A percentile compares a stretch with the other conserved stretches of the same genome.
phyloP scores from a whole-genome alignment of 108 stramenopile genomes.

The Cyclotella sp. region DNA sequence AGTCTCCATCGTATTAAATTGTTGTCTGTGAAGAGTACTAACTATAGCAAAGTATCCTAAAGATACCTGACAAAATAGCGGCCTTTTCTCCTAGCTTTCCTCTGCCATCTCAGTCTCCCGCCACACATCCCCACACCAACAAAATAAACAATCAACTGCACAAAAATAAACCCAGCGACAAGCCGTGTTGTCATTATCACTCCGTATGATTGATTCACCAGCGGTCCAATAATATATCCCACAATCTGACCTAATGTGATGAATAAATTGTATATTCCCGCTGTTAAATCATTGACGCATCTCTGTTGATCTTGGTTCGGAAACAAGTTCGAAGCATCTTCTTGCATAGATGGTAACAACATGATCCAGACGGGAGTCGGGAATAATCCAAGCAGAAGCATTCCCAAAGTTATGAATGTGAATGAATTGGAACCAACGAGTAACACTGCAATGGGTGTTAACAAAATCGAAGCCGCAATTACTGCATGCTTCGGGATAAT shows the following conservation, averaged over 20 bases:
- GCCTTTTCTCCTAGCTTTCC: conserved; percentile 8
- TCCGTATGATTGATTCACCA: conserved; percentile 28
- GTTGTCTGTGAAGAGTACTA: no score
- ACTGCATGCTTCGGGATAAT: conserved; percentile 15
- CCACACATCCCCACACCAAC: conserved; percentile 14
- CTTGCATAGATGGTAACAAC: conserved; percentile 50
- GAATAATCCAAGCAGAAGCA: conserved; percentile 28
- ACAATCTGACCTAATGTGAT: conserved; percentile 45
- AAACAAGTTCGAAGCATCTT: conserved; percentile 33
- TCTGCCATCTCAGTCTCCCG: not conserved
- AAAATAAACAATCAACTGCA: conserved; percentile 41
- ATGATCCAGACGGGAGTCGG: conserved; percentile 46
- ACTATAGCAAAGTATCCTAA: not conserved
- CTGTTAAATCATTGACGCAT: conserved; percentile 43
- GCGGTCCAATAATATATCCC: conserved; percentile 44
- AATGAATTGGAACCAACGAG: conserved; percentile 35
- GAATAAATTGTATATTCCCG: conserved; percentile 51
- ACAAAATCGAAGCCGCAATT: conserved; percentile 22
- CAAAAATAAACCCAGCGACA: conserved; percentile 30
- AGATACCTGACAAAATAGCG: conserved; percentile 11
- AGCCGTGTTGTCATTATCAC: conserved; percentile 27
- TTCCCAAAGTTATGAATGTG: conserved; percentile 22
- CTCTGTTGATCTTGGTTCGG: conserved; percentile 24
- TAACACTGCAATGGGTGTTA: conserved; percentile 44
- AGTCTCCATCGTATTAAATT: no score